Evolutionary conservation across 805 yeast genomes (phyloP), one percentile per base, ranked within the genome.

Genomic region (Pichia cabralensis): DNA sequence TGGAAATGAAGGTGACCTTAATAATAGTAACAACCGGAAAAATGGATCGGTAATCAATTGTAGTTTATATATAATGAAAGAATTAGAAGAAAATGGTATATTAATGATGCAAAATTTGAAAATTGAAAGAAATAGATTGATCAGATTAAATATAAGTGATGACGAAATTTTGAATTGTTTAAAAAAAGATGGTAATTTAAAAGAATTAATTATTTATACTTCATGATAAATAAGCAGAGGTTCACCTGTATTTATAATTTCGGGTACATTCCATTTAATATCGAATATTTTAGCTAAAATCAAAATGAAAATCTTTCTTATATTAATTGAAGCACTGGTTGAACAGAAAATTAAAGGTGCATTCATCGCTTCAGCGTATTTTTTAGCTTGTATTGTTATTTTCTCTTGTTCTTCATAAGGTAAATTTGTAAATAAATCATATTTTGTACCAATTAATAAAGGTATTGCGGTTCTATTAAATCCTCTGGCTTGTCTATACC

Each of bases 401-500:
- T 83, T 92, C 35, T 74, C 71, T 53, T 89, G 96, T 48, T 88
- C 94, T 36, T 74, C 80, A 24, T 69, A 73, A 30, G 88, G 73
- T 55, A 84, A 60, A 44, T 81, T 86, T 20, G 83, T 76, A 55
- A 89, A 88, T 42, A 76, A 61, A 53, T 89, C 98, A 57, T 82
- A 89, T 53, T 89, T 89, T 1, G 98, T 89, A 4, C 98, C 98
- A 2, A 89, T 80, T 30, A 89, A 64, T 39, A 89, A 73, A 3
- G 96, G 95, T 30, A 89, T 80, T 8, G 96, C 96, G 0, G 88
- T 80, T 51, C 78, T 75, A 58, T 89, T 89, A 52, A 84, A 78
- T 0, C 94, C 94, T 33, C 94, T 64, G 1, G 94, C 89, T 51
- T 83, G 94, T 41, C 94, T 65, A 54, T 86, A 89, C 98, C 97